Evolutionary conservation across 2,329 filamentous ascomycete species (phyloP), one percentile per base, ranked within the genome.

Genomic region (Periglandula ipomoeae): DNA sequence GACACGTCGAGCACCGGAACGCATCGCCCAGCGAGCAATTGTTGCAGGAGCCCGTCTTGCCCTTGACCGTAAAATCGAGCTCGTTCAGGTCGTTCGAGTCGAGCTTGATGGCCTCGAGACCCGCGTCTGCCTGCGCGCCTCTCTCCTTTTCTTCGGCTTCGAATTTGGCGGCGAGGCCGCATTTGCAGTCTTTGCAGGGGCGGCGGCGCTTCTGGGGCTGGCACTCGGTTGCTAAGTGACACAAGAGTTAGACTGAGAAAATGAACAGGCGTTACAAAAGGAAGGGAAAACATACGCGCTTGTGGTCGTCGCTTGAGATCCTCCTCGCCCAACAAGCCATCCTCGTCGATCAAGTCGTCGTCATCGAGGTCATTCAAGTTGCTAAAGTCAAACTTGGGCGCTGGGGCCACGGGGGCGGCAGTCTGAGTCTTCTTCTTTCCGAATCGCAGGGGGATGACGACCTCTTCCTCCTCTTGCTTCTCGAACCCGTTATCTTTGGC

Each of bases 161-260:
- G 45, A 97, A 70, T 52, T 85, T 82, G 65, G 93, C 81, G 22
- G 90, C 89, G 23, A 98, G 81, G 45, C 93, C 93, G 63, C 93
- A 98, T 8, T 87, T 91, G 73, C 93, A 98, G 72, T 98, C 93
- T 70, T 98, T 97, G 76, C 93, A 98, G 50, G 93, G 89, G 53
- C 90, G 84, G 48, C 91, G 85, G 58, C 91, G 84, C 73, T 95
- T 95, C 69, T 93, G 88, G 43, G 91, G 90, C 51, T 84, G 81
- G 67, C 93, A 98, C 64, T 94, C 88, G 23, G 84, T 79, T 46
- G 93, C 90, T 79, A 53, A 50, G 20, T 7, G 9, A 23, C 10
- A 7, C 13, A 24, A 40, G n/a, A n/a, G n/a, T n/a, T n/a, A n/a
- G n/a, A n/a, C n/a, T n/a, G n/a, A n/a, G n/a, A n/a, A n/a, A n/a